These are phyloP conservation scores for Geranium rotundifolium DNA, from an alignment of 345 rosid genomes.

Conservation along the genomic window DNA sequence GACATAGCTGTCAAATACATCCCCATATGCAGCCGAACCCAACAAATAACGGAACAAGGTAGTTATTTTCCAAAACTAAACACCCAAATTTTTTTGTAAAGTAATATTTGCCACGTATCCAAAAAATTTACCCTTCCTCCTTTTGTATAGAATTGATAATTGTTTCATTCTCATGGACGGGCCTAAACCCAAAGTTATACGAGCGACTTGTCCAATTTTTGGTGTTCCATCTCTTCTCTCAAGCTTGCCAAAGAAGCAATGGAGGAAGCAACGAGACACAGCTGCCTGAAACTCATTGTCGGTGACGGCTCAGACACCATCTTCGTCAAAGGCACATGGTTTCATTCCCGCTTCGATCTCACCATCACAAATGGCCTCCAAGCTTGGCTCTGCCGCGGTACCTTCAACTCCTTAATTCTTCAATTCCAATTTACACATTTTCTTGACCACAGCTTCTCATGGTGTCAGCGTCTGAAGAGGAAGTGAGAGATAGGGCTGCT, in stretches of 20 bases:
- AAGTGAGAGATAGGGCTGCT: slow-evolving; percentile 62
- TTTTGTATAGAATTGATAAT: too few species aligned
- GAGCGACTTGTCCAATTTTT: too few species aligned
- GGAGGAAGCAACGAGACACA: slow-evolving; percentile 30
- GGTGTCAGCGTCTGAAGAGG: slow-evolving; percentile 52
- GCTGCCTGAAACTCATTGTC: slow-evolving; percentile 59
- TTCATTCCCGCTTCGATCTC: slow-evolving; percentile 46
- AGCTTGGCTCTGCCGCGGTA: slow-evolving; percentile 74
- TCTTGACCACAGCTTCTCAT: not conserved
- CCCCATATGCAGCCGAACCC: too few species aligned
- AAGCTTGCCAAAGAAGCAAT: too few species aligned
- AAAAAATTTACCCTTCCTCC: too few species aligned
- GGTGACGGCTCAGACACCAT: slow-evolving; percentile 26
- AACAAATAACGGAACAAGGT: too few species aligned
- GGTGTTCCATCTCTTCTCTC: too few species aligned
- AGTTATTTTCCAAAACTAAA: too few species aligned
- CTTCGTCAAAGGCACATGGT: slow-evolving; percentile 72
- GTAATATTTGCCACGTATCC: too few species aligned
- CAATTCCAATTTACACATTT: too few species aligned
- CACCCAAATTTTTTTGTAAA: too few species aligned
- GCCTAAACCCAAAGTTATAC: slow-evolving; percentile 6
- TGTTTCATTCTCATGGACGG: slow-evolving; percentile 11
- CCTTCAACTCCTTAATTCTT: not conserved
- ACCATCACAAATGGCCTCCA: slow-evolving; percentile 66
- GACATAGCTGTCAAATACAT: too few species aligned